Conservation (phyloP, 2,329 filamentous ascomycete species). For the Aspergillus ochraceus region DNA sequence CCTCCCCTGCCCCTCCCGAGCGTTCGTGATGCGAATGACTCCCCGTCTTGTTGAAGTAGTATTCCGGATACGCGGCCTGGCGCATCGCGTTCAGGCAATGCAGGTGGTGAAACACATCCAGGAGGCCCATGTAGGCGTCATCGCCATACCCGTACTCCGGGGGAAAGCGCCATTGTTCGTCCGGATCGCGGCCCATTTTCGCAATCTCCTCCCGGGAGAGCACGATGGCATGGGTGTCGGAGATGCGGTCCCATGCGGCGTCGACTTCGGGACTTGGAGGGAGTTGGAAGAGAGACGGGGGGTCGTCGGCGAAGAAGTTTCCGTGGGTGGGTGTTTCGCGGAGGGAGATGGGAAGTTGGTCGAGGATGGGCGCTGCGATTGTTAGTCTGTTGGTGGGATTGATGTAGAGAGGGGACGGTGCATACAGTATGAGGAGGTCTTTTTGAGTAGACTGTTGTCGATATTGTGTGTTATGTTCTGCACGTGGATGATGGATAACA, state of each 20-base stretch:
- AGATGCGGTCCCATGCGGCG: background rate
- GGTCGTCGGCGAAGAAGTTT: background rate
- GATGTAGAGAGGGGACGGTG: too few relatives aligned
- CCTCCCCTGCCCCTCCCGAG: background rate
- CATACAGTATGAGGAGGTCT: conserved; percentile 1
- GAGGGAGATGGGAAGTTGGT: background rate
- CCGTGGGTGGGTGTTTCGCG: background rate
- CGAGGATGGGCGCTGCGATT: background rate
- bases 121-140: background rate
- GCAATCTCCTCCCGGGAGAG: background rate
- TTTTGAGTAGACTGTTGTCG: conserved; percentile 1
- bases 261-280: background rate
- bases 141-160: background rate
- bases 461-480: background rate
- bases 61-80: background rate
- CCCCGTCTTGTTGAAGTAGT: background rate
- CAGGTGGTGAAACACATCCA: conserved; percentile 1
- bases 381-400: background rate
- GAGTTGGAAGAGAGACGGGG: background rate
- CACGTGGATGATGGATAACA: background rate
- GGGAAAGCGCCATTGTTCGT: background rate
- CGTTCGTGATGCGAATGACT: background rate
- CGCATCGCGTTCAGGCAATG: conserved; percentile 1
- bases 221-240: background rate
- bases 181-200: background rate